A percentile compares a stretch with the other conserved stretches of the same genome.
These are phyloP conservation scores for Fomitopsis schrenkii DNA, from an alignment of 1,284 basidiomycete species.

Conservation along the genomic window DNA sequence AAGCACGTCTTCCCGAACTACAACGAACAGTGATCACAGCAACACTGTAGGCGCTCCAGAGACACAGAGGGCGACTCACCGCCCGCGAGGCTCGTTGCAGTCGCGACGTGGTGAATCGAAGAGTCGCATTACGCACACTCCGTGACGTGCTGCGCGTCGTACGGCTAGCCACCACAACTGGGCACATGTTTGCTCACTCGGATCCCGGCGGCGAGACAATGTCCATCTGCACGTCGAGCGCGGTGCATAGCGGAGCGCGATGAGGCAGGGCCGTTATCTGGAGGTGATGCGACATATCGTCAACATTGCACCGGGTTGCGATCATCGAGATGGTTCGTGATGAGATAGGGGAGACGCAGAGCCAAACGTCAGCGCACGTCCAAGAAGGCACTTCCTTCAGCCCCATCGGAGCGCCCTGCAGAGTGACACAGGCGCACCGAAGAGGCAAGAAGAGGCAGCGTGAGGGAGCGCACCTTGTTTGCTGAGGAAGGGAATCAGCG, in stretches of 20 bases:
- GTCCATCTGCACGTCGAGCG: constrained; percentile 40
- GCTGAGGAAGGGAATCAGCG: constrained; percentile 53
- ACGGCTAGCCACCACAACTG: constrained; percentile 57
- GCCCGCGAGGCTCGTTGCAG: constrained; percentile 28
- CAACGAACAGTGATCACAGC: neutral
- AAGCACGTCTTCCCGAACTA: constrained; percentile 30
- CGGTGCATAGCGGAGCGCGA: neutral
- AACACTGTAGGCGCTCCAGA: neutral
- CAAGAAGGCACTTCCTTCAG: neutral
- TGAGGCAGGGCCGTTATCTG: neutral
- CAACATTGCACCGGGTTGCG: no score
- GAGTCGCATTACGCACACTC: constrained; percentile 23
- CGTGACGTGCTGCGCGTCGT: constrained; percentile 39
- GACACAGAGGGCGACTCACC: constrained; percentile 14
- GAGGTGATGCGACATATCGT: neutral
- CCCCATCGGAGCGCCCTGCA: neutral
- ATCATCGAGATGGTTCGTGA: no score
- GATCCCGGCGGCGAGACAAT: constrained; percentile 57
- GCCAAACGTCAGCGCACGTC: neutral
- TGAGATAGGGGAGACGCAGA: neutral
- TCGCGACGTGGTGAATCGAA: constrained; percentile 9
- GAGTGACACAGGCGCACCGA: neutral
- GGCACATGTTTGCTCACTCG: constrained; percentile 59
- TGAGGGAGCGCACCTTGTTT: constrained; percentile 47
- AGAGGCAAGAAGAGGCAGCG: neutral